Conservation (phyloP, 1,139 yeast species). For the Suhomyces taliae region DNA sequence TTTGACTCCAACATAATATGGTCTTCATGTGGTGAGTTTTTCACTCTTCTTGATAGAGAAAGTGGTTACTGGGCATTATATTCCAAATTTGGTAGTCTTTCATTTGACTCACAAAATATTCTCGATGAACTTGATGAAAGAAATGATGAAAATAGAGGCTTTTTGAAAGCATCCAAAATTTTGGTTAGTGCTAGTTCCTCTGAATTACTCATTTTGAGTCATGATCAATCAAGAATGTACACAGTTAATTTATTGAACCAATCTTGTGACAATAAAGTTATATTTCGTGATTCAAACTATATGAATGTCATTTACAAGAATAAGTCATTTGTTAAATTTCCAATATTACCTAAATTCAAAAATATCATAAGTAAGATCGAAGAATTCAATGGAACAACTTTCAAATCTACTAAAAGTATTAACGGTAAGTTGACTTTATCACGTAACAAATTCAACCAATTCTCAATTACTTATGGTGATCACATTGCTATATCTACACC, state of each 20-base stretch:
- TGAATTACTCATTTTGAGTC: slow-evolving; percentile 24
- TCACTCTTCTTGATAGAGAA: slow-evolving; percentile 21
- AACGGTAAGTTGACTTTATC: slow-evolving; percentile 26
- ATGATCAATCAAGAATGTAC: slow-evolving; percentile 20
- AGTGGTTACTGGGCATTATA: slow-evolving; percentile 35
- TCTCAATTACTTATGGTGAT: slow-evolving; percentile 19
- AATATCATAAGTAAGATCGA: slow-evolving; percentile 25
- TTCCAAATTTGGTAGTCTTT: slow-evolving; percentile 37
- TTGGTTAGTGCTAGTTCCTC: slow-evolving; percentile 30
- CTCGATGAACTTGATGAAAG: slow-evolving; percentile 24
- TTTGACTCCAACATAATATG: slow-evolving; percentile 19
- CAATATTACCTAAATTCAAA: slow-evolving; percentile 34
- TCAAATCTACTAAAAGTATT: slow-evolving; percentile 14
- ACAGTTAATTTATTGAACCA: slow-evolving; percentile 24
- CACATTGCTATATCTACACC: slow-evolving; percentile 40
- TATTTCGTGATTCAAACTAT: slow-evolving; percentile 30
- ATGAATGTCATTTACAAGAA: slow-evolving; percentile 26
- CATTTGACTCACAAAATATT: slow-evolving; percentile 26
- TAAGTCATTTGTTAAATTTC: slow-evolving; percentile 26
- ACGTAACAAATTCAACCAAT: slow-evolving; percentile 28
- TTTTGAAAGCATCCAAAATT: slow-evolving; percentile 25
- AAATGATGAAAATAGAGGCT: slow-evolving; percentile 18
- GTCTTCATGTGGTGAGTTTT: slow-evolving; percentile 42
- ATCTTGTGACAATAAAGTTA: slow-evolving; percentile 14
- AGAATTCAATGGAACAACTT: slow-evolving; percentile 18